Evolutionary conservation across 2,329 filamentous ascomycete genomes (phyloP), one percentile per base, ranked within the genome.

Genomic region (Colletotrichum viniferum): DNA sequence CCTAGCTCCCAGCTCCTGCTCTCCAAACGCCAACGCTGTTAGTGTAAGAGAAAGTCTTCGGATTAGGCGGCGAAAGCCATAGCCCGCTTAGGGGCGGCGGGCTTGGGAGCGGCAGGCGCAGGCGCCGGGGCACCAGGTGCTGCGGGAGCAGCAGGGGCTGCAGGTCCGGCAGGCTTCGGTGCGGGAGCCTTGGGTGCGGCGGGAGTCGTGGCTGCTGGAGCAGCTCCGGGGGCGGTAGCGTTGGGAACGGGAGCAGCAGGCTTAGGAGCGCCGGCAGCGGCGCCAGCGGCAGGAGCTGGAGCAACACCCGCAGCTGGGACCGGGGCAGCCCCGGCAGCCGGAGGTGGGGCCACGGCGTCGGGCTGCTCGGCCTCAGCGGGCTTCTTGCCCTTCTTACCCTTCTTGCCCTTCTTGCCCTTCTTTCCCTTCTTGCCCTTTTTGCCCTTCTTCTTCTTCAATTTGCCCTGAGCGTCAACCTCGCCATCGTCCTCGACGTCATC

Each of bases 371-470:
- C 69, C 30, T 48, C 52, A 3, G 2, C 2, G 26, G 73, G 62
- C 72, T 75, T 76, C 69, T 73, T 71, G 30, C 71, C 69, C 62
- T 75, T 75, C 69, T 38, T 38, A 18, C 36, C 36, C 36, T 38
- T 38, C 34, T 73, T 73, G 6, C 66, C 71, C 58, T 74, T 74
- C 71, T 74, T 74, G 10, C 70, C 70, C 62, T 74, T 74, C 69
- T 74, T 74, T 4, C 71, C 72, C 62, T 75, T 75, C 73, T 75
- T 75, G 0, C 69, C 73, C 64, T 76, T 76, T 70, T 76, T 76
- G 18, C 65, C 65, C 67, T 72, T 72, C 63, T 73, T 74, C 68
- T 71, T 74, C 71, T 74, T 76, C 60, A 73, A 73, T 64, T 76
- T 76, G 56, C 56, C 58, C 28, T 69, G 30, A 5, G 69, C 73